These are phyloP conservation scores for Sporothrix phasma DNA, from an alignment of 2,329 filamentous ascomycete species.

Conservation along the genomic window DNA sequence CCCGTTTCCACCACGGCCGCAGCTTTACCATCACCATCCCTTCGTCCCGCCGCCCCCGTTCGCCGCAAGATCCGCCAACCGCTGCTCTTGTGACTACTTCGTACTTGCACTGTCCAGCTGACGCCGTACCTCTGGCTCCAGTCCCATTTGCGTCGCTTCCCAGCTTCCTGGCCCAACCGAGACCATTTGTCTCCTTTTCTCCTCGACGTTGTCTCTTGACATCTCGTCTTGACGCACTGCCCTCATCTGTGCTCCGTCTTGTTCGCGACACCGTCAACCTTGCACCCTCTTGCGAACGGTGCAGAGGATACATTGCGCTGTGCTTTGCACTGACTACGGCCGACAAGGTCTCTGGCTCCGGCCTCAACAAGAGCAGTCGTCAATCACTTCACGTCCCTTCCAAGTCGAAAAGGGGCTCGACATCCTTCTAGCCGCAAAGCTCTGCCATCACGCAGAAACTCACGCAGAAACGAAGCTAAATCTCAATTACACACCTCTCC, in stretches of 20 bases:
- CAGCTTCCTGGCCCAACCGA: not conserved
- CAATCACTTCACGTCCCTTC: too few relatives aligned
- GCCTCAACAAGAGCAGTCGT: too few relatives aligned
- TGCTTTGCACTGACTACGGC: not conserved
- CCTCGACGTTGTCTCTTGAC: not conserved
- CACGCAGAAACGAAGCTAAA: not conserved
- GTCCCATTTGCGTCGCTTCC: not conserved
- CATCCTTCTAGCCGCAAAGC: too few relatives aligned
- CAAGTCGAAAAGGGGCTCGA: too few relatives aligned
- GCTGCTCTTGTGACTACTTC: conserved; percentile 1
- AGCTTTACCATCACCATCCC: not conserved
- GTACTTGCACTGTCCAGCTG: not conserved
- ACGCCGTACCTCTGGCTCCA: conserved; percentile 1
- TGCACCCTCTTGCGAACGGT: not conserved
- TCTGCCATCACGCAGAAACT: not conserved
- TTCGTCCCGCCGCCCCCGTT: not conserved
- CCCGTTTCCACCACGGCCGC: not conserved
- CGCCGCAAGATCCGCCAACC: not conserved
- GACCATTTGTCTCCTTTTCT: not conserved
- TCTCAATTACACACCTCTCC: not conserved
- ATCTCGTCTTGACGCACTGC: not conserved
- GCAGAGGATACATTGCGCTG: not conserved
- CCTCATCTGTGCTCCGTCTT: not conserved
- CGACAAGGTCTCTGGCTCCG: not conserved
- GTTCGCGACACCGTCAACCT: not conserved